A percentile compares a stretch with the other conserved stretches of the same genome.
Conservation (phyloP, 495 filamentous ascomycete genomes). For the Echria macrotheca region DNA sequence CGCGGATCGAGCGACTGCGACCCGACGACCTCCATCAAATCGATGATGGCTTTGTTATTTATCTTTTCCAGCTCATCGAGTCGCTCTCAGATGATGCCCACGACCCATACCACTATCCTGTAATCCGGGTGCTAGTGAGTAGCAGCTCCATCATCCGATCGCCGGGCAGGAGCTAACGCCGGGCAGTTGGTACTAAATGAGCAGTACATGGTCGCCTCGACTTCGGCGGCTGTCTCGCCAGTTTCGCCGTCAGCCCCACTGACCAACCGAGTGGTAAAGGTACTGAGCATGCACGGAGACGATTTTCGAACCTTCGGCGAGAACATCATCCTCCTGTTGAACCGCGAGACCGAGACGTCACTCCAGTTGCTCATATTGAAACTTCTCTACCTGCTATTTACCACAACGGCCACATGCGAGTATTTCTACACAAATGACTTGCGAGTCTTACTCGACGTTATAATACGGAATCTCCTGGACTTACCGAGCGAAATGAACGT, state of each 20-base stretch:
- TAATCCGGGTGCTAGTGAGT: conserved; percentile 85
- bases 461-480: conserved; percentile 92
- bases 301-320: conserved; percentile 92
- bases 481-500: conserved; percentile 74
- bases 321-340: conserved; percentile 93
- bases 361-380: conserved; percentile 93
- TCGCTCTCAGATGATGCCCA: conserved; percentile 79
- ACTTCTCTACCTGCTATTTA: conserved; percentile 90
- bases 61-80: conserved; percentile 86
- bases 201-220: conserved; percentile 86
- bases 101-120: conserved; percentile 94
- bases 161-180: background rate
- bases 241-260: conserved; percentile 43
- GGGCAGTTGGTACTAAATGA: conserved; percentile 88
- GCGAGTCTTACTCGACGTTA: conserved; percentile 88
- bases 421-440: conserved; percentile 99
- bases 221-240: conserved; percentile 51
- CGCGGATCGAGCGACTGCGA: conserved; percentile 77
- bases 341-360: conserved; percentile 90
- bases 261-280: conserved; percentile 91
- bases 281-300: conserved; percentile 71
- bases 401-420: conserved; percentile 82
- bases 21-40: conserved; percentile 71
- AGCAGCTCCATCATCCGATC: background rate
- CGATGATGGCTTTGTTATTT: conserved; percentile 78